Evolutionary conservation across 345 rosid species (phyloP).

Genomic region (Rhodamnia argentea): DNA sequence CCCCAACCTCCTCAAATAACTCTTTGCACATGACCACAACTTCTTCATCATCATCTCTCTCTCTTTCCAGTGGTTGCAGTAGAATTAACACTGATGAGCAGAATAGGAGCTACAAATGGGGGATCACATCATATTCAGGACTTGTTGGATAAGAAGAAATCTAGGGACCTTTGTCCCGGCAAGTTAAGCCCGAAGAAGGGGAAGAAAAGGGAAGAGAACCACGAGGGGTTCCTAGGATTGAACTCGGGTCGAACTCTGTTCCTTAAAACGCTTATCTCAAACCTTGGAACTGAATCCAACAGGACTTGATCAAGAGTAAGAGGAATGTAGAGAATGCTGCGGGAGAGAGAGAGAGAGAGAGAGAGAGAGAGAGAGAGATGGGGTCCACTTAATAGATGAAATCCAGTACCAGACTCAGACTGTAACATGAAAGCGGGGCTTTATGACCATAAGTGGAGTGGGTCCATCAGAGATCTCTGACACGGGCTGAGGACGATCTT

Average conservation of each 20-base stretch:
- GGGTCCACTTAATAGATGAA: background rate
- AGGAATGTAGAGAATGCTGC: background rate
- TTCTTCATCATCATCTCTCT: background rate
- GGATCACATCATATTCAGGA: background rate
- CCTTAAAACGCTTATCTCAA: background rate
- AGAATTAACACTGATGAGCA: background rate
- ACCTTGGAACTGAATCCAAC: background rate
- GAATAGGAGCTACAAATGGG: background rate
- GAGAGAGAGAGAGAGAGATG: background rate
- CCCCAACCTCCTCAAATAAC: background rate
- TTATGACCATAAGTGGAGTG: background rate
- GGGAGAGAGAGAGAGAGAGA: background rate
- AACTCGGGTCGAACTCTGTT: background rate
- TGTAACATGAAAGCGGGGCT: background rate
- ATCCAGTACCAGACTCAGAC: background rate
- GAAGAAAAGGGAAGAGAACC: background rate
- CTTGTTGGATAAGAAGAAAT: background rate
- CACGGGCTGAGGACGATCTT: background rate
- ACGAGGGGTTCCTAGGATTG: background rate
- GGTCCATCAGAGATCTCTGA: background rate
- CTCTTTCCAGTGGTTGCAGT: background rate
- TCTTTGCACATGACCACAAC: background rate
- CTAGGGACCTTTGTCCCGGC: background rate
- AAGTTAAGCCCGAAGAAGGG: background rate
- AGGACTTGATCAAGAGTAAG: background rate